Evolutionary conservation across 441 rosid species (phyloP), one percentile per base, ranked within the genome.

Genomic region (Bruguiera hainesii): DNA sequence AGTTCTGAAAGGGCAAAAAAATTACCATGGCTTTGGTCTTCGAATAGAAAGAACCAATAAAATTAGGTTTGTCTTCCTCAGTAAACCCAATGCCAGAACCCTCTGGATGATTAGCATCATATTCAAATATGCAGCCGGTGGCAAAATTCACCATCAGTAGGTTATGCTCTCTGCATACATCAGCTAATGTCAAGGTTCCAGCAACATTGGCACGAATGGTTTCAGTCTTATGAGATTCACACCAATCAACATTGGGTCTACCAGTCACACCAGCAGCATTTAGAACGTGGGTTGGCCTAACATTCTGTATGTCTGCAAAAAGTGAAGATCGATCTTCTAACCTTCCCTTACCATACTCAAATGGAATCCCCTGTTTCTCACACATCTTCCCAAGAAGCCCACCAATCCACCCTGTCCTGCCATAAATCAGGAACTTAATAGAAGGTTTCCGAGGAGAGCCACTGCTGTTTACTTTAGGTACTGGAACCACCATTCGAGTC

Each of bases 201-300:
- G 89, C 83, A 28, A 93, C 93, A 56, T 93, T 92, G 73, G 88
- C 70, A 7, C 92, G 87, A 62, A 92, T 85, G 5, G 98, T 92
- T 75, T 92, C 96, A 0, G 90, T 75, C 78, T 88, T 88, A 73
- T 93, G 96, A 48, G 96, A 87, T 70, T 93, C 98, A 72, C 98
- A 93, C 98, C 98, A 90, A 76, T 93, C 98, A 30, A 93, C 98
- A 72, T 93, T 93, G 7, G 98, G 98, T 75, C 96, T 88, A 6
- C 98, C 98, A 3, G 98, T 93, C 50, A 93, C 84, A 71, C 98
- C 98, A 10, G 98, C 98, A 20, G 98, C 89, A 67, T 92, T 90
- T 64, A 93, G 83, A 71, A 93, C 96, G 82, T 92, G 93, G 20
- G 89, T 88, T 26, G 98, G 98, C 73, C 77, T 90, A 62, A 84